Conservation (phyloP, 805 yeast species). For the Yarrowia sp. region DNA sequence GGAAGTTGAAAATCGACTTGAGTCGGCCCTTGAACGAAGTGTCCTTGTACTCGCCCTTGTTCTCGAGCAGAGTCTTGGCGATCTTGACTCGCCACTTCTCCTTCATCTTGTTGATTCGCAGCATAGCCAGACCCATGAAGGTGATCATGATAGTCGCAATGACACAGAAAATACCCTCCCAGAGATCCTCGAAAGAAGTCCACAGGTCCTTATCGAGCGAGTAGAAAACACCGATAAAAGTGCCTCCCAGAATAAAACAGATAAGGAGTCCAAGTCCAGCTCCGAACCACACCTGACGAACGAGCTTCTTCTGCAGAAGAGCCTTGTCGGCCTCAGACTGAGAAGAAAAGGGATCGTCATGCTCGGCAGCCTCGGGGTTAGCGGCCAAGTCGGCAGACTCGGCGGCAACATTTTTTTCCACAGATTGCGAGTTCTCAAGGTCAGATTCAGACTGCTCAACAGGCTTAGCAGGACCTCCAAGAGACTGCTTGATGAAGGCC, state of each 20-base stretch:
- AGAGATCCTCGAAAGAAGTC: slow-evolving; percentile 85
- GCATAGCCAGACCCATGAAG: slow-evolving; percentile 93
- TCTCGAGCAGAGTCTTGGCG: slow-evolving; percentile 77
- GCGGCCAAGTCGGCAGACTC: not conserved
- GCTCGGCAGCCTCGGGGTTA: not conserved
- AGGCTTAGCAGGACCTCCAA: slow-evolving; percentile 50
- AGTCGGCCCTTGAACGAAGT: slow-evolving; percentile 55
- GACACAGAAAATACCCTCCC: slow-evolving; percentile 96
- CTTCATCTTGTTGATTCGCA: slow-evolving; percentile 93
- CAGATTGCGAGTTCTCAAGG: not conserved
- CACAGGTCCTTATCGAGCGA: slow-evolving; percentile 81
- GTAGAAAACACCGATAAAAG: slow-evolving; percentile 93
- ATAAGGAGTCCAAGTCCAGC: slow-evolving; percentile 72
- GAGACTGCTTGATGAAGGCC: slow-evolving; percentile 87
- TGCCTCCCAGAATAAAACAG: slow-evolving; percentile 87
- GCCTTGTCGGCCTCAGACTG: slow-evolving; percentile 23
- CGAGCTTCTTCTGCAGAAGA: slow-evolving; percentile 63
- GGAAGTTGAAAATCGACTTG: slow-evolving; percentile 52
- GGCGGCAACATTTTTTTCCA: not conserved
- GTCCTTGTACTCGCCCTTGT: slow-evolving; percentile 52
- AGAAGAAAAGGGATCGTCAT: slow-evolving; percentile 1
- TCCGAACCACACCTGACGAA: slow-evolving; percentile 89
- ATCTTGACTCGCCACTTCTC: slow-evolving; percentile 96
- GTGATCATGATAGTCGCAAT: slow-evolving; percentile 89
- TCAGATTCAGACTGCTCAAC: not conserved